Evolutionary conservation across 805 yeast species (phyloP), one percentile per base, ranked within the genome.

Genomic region (Wickerhamomyces queroliae): DNA sequence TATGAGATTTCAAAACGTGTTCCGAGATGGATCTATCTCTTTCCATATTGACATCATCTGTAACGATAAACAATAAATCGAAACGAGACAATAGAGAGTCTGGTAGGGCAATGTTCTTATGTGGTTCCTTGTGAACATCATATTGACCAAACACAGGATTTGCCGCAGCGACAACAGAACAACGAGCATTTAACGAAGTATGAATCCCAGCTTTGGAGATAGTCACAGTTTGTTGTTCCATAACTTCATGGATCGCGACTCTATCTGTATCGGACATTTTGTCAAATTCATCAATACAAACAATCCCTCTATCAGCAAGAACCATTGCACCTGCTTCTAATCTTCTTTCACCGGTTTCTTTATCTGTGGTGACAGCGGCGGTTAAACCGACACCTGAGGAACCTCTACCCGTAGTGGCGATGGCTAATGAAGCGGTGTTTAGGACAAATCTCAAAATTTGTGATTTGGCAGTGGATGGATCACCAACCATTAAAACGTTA

Each of bases 311-410:
- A 64, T 93, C 99, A 11, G 98, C 99, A 46, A 93, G 70, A 28
- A 93, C 99, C 97, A 93, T 91, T 4, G 99, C 99, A 72, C 99
- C 99, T 1, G 98, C 99, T 65, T 93, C 99, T 48, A 93, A 69
- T 52, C 95, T 76, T 55, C 97, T 74, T 65, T 93, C 99, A 44
- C 98, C 98, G 0, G 99, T 93, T 62, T 93, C 99, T 55, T 82
- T 83, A 63, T 93, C 99, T 1, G 90, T 76, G 7, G 97, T 90
- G 3, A 93, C 99, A 1, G 99, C 99, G 16, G 99, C 99, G 0
- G 99, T 93, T 55, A 93, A 74, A 87, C 99, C 99, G 33, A 93
- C 99, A 62, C 99, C 99, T 1, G 98, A 90, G n/a, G 98, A 91
- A 47, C 99, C 99, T 62, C 96, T 80, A 69, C 99, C 99, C 0